Conservation (phyloP, 345 rosid species). For the Hibiscus trionum region DNA sequence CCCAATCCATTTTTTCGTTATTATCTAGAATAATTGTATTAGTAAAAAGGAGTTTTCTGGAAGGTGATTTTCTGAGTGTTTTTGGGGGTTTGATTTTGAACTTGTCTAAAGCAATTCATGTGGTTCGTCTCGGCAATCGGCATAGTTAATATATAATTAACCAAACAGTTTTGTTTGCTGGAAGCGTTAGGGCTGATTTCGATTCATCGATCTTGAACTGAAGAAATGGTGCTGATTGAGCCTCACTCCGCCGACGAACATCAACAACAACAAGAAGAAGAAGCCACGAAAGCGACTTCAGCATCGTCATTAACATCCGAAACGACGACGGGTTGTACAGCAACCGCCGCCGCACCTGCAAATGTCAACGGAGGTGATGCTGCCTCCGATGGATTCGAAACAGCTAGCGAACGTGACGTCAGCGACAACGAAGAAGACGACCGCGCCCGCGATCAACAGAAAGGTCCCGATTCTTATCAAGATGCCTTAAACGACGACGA, state of each 20-base stretch:
- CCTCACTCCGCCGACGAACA: background rate
- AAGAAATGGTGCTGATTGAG: background rate
- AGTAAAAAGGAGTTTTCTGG: background rate
- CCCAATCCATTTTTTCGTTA: no score
- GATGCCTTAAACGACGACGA: slow-evolving; percentile 23
- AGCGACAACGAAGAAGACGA: slow-evolving; percentile 38
- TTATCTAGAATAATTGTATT: background rate
- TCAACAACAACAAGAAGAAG: background rate
- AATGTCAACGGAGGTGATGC: slow-evolving; percentile 24
- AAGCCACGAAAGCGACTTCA: background rate
- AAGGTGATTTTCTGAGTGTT: no score
- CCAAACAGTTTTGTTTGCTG: background rate
- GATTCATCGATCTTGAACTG: background rate
- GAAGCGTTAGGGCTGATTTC: background rate
- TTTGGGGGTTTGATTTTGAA: background rate
- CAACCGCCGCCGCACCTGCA: slow-evolving; percentile 16
- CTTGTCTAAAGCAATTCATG: background rate
- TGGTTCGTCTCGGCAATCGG: background rate
- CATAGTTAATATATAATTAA: background rate
- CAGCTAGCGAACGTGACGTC: slow-evolving; percentile 76
- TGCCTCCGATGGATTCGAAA: slow-evolving; percentile 80
- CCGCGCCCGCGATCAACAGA: background rate
- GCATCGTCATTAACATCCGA: background rate
- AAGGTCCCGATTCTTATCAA: slow-evolving; percentile 12
- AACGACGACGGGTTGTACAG: background rate